Evolutionary conservation across 306 rosid genomes (phyloP).

Genomic region (Acmispon strigosus): DNA sequence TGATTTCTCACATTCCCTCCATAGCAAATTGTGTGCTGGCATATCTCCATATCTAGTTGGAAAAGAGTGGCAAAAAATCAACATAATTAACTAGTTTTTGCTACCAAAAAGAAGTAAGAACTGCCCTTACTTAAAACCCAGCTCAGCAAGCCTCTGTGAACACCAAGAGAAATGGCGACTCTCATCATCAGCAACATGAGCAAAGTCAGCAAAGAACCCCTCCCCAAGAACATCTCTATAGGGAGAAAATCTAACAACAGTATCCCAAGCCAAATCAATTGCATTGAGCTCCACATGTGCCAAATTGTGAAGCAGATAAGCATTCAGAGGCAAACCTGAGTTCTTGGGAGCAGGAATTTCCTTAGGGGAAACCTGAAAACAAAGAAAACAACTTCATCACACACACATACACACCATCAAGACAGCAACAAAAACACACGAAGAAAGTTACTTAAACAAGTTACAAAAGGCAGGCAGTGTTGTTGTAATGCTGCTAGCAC

Average conservation of each 20-base stretch:
- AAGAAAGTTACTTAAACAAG: not conserved
- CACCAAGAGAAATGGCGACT: constrained; percentile 95
- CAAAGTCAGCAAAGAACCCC: constrained; percentile 84
- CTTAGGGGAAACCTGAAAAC: constrained; percentile 68
- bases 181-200: constrained; percentile 95
- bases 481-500: not conserved
- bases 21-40: constrained; percentile 92
- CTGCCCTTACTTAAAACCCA: constrained; percentile 77
- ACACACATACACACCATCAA: not conserved
- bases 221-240: constrained; percentile 71
- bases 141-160: constrained; percentile 92
- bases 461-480: not conserved
- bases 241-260: constrained; percentile 84
- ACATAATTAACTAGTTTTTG: constrained; percentile 17
- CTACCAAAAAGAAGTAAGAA: not conserved
- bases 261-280: constrained; percentile 95
- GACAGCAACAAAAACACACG: not conserved
- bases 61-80: constrained; percentile 23
- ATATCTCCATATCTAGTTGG: constrained; percentile 83
- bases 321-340: constrained; percentile 89
- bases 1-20: constrained; percentile 95
- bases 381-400: not conserved
- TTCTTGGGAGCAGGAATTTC: constrained; percentile 82
- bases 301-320: constrained; percentile 87
- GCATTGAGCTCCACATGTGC: constrained; percentile 98